Evolutionary conservation across 331 rosid genomes (phyloP).

Genomic region (Quercus tomentella): DNA sequence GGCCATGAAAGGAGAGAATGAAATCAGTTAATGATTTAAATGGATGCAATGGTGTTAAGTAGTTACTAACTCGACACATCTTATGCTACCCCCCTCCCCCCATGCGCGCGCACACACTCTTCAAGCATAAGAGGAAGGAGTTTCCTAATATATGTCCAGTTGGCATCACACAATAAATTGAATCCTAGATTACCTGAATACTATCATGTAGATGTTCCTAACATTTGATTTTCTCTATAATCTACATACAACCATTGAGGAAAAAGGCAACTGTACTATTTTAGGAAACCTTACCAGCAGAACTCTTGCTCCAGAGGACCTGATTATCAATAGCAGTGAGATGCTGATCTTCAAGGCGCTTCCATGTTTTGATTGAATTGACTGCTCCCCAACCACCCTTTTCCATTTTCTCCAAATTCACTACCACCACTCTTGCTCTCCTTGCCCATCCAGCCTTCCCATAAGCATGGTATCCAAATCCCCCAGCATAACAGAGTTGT

Average conservation of each 20-base stretch:
- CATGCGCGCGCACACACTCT: too few species aligned
- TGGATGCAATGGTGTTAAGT: neutral
- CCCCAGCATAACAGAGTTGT: slow-evolving; percentile 83
- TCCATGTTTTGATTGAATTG: slow-evolving; percentile 83
- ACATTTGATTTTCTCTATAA: neutral
- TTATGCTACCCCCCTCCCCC: neutral
- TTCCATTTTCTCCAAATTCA: slow-evolving; percentile 51
- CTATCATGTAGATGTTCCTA: neutral
- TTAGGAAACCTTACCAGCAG: slow-evolving; percentile 39
- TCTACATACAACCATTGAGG: neutral
- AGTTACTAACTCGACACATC: neutral
- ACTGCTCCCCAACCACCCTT: slow-evolving; percentile 60
- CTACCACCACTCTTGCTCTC: slow-evolving; percentile 79
- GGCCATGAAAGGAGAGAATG: neutral
- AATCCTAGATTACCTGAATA: neutral
- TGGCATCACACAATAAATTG: neutral
- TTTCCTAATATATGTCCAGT: slow-evolving; percentile 1
- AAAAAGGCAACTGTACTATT: neutral
- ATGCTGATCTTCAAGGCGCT: slow-evolving; percentile 68
- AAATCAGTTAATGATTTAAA: neutral
- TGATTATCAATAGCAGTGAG: slow-evolving; percentile 57
- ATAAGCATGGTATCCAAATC: slow-evolving; percentile 90
- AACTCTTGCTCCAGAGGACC: slow-evolving; percentile 72
- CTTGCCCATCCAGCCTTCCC: slow-evolving; percentile 87
- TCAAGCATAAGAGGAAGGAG: neutral